Evolutionary conservation across 108 stramenopile genomes (phyloP), one percentile per base, ranked within the genome.

Genomic region (Epithemia pelagica): DNA sequence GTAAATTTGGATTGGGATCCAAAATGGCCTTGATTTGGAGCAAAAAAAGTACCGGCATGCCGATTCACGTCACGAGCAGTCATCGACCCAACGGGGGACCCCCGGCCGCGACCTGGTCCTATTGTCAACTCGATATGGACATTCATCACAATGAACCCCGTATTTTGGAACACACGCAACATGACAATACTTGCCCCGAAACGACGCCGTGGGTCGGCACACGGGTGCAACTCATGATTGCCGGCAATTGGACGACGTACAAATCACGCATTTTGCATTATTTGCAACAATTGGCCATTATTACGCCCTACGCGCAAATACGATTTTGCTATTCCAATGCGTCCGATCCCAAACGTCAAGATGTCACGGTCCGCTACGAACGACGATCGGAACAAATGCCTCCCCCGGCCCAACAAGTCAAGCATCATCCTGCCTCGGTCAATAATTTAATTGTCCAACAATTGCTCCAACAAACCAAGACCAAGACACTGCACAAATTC

Each of bases 1-100:
- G 97, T 27, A 98, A 98, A 70, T 98, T 97, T 74, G 97, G 97
- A 28, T 73, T 98, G 56, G 96, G 96, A 5, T 95, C 97, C 53
- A 98, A 98, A 73, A 97, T 98, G 97, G 97, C 97, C 2, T 70
- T 98, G 66, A 98, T 98, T 58, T 98, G 97, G 97, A 78, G 79
- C 67, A 94, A 96, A 72, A 97, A 98, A 64, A 85, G 81, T 64
- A 96, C 95, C 7, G 95, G 95, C 0, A 75, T 95, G 51, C 97
- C 97, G 1, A 94, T 98, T 67, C 65, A 68, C 54, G 77, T 98
- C 19, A 77, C 74, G 25, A 85, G 86, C 28, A 70, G 82, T 51
- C 82, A 87, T 66, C 75, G 75, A 30, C 72, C 74, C 60, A 70
- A 66, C 22, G 87, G 73, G 28, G 53, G 59, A 23, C 57, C 60